A percentile compares a stretch with the other conserved stretches of the same genome.
Conservation (phyloP, 1,284 basidiomycete genomes). For the Cutaneotrichosporon sp. region DNA sequence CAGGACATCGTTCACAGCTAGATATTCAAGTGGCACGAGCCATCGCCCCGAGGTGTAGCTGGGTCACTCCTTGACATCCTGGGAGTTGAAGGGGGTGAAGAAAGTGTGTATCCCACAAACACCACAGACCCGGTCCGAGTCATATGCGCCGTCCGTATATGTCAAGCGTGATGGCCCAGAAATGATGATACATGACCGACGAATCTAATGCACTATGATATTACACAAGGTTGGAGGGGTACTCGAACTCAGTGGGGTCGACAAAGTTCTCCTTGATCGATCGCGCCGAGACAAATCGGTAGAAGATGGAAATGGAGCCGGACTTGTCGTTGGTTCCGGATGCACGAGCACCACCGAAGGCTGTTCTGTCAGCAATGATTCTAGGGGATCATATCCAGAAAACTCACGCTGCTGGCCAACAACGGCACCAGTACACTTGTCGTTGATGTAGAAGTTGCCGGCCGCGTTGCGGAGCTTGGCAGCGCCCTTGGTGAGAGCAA, state of each 20-base stretch:
- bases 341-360: constrained; percentile 73
- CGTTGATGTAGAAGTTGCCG: constrained; percentile 84
- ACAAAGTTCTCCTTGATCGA: constrained; percentile 97
- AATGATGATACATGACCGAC: not conserved
- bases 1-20: too few relatives aligned
- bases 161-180: too few relatives aligned
- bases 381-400: not conserved
- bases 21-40: too few relatives aligned
- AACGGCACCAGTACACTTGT: constrained; percentile 82
- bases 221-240: constrained; percentile 77
- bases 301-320: constrained; percentile 84
- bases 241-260: constrained; percentile 66
- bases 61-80: too few relatives aligned
- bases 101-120: too few relatives aligned
- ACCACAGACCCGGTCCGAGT: too few relatives aligned
- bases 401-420: constrained; percentile 88
- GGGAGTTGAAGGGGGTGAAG: too few relatives aligned
- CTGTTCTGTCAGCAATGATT: not conserved
- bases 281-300: constrained; percentile 79
- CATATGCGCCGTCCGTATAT: too few relatives aligned
- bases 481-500: constrained; percentile 67
- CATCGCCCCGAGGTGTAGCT: too few relatives aligned
- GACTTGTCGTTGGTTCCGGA: constrained; percentile 99
- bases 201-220: not conserved
- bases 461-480: constrained; percentile 71